phyloP scores from a whole-genome alignment of 345 rosid genomes.

The Laguncularia racemosa region DNA sequence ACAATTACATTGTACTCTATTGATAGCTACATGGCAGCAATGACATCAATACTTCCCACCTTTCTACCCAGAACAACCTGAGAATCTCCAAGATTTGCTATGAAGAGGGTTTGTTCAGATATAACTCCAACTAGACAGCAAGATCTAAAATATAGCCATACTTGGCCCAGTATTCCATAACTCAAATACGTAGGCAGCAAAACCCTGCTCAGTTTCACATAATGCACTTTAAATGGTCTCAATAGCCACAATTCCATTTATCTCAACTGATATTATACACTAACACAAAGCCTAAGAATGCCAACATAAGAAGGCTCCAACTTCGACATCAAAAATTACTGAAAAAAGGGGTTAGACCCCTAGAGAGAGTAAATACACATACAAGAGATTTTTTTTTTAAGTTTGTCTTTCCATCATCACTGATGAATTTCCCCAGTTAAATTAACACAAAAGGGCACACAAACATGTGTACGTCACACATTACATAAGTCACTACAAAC shows the following conservation, averaged over 20 bases:
- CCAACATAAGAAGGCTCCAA: slow-evolving; percentile 4
- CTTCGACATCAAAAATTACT: slow-evolving; percentile 1
- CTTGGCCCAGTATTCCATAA: slow-evolving; percentile 49
- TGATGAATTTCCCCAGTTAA: too few species aligned
- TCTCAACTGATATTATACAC: slow-evolving; percentile 71
- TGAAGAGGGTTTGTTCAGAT: slow-evolving; percentile 60
- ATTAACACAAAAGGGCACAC: too few species aligned
- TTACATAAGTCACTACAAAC: too few species aligned
- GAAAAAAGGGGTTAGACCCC: background rate
- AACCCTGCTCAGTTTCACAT: slow-evolving; percentile 70
- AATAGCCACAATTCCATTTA: slow-evolving; percentile 50
- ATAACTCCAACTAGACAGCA: slow-evolving; percentile 89
- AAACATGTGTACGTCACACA: too few species aligned
- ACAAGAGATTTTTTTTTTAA: background rate
- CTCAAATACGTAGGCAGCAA: slow-evolving; percentile 64
- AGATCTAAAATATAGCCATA: slow-evolving; percentile 64
- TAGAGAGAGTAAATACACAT: background rate
- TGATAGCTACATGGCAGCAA: too few species aligned
- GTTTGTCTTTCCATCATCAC: too few species aligned
- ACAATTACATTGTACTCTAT: too few species aligned
- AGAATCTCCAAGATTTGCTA: slow-evolving; percentile 86
- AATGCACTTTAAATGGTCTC: slow-evolving; percentile 72
- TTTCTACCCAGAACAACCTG: slow-evolving; percentile 72
- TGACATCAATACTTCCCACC: too few species aligned
- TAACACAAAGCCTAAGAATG: slow-evolving; percentile 68